Percentiles rank a stretch among this genome's conserved stretches.
Conservation (phyloP, 495 filamentous ascomycete species). For the Neurospora hispaniola region DNA sequence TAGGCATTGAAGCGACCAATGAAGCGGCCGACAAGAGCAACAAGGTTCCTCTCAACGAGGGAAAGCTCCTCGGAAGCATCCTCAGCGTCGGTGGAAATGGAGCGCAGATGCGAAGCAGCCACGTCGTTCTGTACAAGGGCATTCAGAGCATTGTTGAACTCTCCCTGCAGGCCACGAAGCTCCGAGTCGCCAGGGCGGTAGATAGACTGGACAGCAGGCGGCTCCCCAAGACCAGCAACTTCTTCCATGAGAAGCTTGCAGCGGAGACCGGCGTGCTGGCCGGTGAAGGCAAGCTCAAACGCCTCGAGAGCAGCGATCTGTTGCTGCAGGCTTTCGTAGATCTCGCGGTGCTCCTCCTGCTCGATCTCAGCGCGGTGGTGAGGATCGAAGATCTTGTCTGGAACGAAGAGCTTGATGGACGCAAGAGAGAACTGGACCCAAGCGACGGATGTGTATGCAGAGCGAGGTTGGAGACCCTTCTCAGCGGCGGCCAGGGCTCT, state of each 20-base stretch:
- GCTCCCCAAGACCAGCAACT: constrained; percentile 49
- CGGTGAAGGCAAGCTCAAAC: constrained; percentile 60
- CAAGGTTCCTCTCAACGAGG: constrained; percentile 61
- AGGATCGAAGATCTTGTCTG: constrained; percentile 78
- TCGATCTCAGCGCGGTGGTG: constrained; percentile 67
- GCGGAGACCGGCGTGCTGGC: constrained; percentile 52
- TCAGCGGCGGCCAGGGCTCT: constrained; percentile 23
- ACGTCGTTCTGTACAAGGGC: constrained; percentile 49
- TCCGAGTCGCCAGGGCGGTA: constrained; percentile 59
- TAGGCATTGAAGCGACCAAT: constrained; percentile 59
- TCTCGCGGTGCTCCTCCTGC: constrained; percentile 49
- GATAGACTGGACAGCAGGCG: constrained; percentile 44
- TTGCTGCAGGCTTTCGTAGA: constrained; percentile 39
- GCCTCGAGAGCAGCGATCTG: constrained; percentile 50
- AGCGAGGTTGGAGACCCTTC: constrained; percentile 14
- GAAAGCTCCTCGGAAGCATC: constrained; percentile 35
- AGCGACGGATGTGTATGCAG: constrained; percentile 36
- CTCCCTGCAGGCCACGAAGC: constrained; percentile 62
- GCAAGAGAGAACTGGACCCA: constrained; percentile 58
- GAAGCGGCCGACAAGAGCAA: constrained; percentile 55
- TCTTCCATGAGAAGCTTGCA: constrained; percentile 48
- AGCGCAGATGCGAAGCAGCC: constrained; percentile 26
- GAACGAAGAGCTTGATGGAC: constrained; percentile 69
- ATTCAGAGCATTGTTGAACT: constrained; percentile 67
- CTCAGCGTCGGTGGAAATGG: constrained; percentile 13